Base-by-base conservation (phyloP, 805 yeast species). In the Jamesozyma rosinii region DNA sequence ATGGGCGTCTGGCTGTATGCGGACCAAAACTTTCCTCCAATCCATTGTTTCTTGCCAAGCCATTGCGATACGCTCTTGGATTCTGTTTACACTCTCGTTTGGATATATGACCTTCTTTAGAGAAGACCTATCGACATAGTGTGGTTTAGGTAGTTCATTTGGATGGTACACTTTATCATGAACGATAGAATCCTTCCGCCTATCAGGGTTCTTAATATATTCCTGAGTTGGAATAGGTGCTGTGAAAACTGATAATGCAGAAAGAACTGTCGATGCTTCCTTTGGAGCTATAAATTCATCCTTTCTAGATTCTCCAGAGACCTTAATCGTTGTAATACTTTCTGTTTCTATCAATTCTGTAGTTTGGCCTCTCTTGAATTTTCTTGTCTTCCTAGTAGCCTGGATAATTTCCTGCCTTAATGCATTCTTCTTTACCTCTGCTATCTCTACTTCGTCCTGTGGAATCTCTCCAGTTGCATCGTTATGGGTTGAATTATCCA, bases 21-120 rank as follows among this genome's bases (percentile, higher is more conserved):
- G 75, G 1, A 88, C 95, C 19, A 90, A 64, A 1, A 90, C 95
- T 62, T 89, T 89, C 33, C 96, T 67, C 97, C 97, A 89, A 14
- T 74, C 62, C 83, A 85, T 77, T 13, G 75, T 77, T 44, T 74
- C 71, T 57, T 89, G 97, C 81, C 95, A 90, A 40, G 78, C 76
- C 33, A 95, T 65, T 0, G 97, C 97, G 41, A 90, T 81, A 43
- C 75, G 72, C 50, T 92, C 97, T 45, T 69, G 70, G 1, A 60
- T 55, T 33, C 61, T 49, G 44, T 63, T 58, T 3, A 46, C 50
- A 26, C 59, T 51, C 35, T 63, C 66, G 35, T 61, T 56, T 3
- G 62, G 63, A 42, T 58, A 60, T 14, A 62, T 44, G 1, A 61
- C 38, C 37, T 57, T 61, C 38, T 58, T 59, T 30, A 58, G 40